These are phyloP conservation scores for Spathaspora sp. DNA, from an alignment of 1,139 yeast genomes.

Conservation along the genomic window DNA sequence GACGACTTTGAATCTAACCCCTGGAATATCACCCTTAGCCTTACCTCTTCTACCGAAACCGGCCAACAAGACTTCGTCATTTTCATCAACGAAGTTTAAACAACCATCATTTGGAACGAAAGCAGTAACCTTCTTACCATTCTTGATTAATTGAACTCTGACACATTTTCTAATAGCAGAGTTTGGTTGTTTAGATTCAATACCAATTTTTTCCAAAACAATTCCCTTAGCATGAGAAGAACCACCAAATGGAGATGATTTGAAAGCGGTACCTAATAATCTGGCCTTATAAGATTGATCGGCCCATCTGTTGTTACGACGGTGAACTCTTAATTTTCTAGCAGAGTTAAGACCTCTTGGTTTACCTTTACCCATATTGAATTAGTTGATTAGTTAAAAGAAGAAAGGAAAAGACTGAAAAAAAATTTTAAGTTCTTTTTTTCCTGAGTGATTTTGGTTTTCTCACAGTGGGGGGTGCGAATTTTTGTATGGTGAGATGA, in stretches of 20 bases:
- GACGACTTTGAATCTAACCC: slow-evolving; percentile 99
- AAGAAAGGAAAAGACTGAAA: slow-evolving; percentile 5
- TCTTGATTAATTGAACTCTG: slow-evolving; percentile 99
- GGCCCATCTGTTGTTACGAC: slow-evolving; percentile 99
- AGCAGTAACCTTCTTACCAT: slow-evolving; percentile 99
- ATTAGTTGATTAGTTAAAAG: slow-evolving; percentile 6
- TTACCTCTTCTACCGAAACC: slow-evolving; percentile 99
- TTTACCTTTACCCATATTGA: slow-evolving; percentile 84
- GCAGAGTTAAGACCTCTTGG: slow-evolving; percentile 99
- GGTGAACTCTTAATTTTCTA: slow-evolving; percentile 99
- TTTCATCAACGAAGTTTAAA: slow-evolving; percentile 98
- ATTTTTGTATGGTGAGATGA: too few species aligned
- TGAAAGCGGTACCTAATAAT: slow-evolving; percentile 99
- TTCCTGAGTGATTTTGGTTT: not conserved
- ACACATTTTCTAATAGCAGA: slow-evolving; percentile 99
- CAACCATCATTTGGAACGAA: slow-evolving; percentile 99
- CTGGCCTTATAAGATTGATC: slow-evolving; percentile 97
- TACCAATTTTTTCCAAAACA: slow-evolving; percentile 98
- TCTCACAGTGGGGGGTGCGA: not conserved
- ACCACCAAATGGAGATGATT: slow-evolving; percentile 99
- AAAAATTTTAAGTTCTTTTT: not conserved
- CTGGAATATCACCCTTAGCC: slow-evolving; percentile 99
- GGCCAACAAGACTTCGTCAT: slow-evolving; percentile 98
- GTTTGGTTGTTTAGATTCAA: slow-evolving; percentile 99
- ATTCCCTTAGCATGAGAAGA: slow-evolving; percentile 99